Percentiles rank a stretch among this genome's conserved stretches.
These are phyloP conservation scores for Boletus subparvulus DNA, from an alignment of 768 basidiomycete species.

Conservation along the genomic window DNA sequence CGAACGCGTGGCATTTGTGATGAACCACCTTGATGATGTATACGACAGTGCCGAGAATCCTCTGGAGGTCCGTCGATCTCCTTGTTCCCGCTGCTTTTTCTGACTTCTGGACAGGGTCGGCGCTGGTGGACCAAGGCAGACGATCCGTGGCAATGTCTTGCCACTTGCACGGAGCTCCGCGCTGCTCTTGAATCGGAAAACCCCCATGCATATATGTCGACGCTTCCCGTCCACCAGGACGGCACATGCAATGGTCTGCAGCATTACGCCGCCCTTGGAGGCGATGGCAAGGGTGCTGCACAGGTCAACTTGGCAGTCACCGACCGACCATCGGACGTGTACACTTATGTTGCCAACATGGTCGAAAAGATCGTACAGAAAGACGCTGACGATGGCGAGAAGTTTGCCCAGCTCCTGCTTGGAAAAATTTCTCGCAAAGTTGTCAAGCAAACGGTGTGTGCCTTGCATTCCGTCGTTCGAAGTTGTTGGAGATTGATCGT, in stretches of 20 bases:
- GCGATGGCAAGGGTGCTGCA: constrained; percentile 81
- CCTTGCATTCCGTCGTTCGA: neutral
- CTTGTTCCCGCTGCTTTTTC: neutral
- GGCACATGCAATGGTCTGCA: constrained; percentile 98
- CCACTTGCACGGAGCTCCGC: constrained; percentile 87
- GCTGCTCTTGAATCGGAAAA: constrained; percentile 72
- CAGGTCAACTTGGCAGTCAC: constrained; percentile 90
- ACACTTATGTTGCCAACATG: constrained; percentile 86
- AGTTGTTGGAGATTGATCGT: neutral
- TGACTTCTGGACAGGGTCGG: constrained; percentile 47
- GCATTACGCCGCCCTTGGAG: constrained; percentile 97
- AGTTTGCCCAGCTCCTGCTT: constrained; percentile 57
- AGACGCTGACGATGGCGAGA: constrained; percentile 53
- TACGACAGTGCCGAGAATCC: constrained; percentile 83
- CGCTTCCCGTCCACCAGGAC: constrained; percentile 94
- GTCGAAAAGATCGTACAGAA: constrained; percentile 66
- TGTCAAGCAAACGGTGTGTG: constrained; percentile 90
- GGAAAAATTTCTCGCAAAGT: constrained; percentile 90
- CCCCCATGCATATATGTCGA: constrained; percentile 55
- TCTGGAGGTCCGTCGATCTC: constrained; percentile 51
- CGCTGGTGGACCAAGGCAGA: constrained; percentile 92
- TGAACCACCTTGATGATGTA: constrained; percentile 70
- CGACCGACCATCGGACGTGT: constrained; percentile 91
- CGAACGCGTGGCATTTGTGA: constrained; percentile 81
- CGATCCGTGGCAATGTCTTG: constrained; percentile 97